Evolutionary conservation across 768 basidiomycete species (phyloP), one percentile per base, ranked within the genome.

Genomic region (Podaxis mareebaensis): DNA sequence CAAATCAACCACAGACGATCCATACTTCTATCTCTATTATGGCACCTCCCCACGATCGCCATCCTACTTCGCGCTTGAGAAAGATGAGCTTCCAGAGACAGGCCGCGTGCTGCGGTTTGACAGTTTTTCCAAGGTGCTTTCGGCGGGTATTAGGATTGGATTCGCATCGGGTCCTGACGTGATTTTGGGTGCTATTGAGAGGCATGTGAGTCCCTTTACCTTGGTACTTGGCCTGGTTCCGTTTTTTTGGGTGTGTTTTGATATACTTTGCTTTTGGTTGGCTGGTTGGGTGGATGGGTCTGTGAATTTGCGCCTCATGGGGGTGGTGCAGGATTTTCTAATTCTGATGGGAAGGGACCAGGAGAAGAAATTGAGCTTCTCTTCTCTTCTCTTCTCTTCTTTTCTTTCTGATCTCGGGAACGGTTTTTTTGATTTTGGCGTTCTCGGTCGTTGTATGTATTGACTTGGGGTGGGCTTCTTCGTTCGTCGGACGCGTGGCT

Each of bases 91-190:
- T 6, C 79, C 83, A 40, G 83, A 87, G 67, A 82, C 84, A 24
- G 95, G 95, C 2, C 85, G 89, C 12, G 93, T 96, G 42, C 68
- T 96, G 20, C 86, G 95, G 44, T 94, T 96, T 72, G 95, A 97
- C 72, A 93, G 91, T 70, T 80, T 96, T 59, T 93, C 91, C 60
- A 97, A 97, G 77, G 79, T 96, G 48, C 79, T 89, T 22, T 88
- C 87, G 17, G 82, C 88, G 22, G 91, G 92, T 12, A 85, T 93
- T 70, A 86, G 92, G 20, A 81, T 95, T 64, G 95, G 94, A 7
- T 95, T 91, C 70, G 86, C 85, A 2, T 86, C 89, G 7, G 94
- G 91, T 7, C 93, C 95, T 17, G 81, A 80, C 53, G 73, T 79
- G 10, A 76, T 97, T 39, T 71, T 93, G 17, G 77, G 85, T 54